Percentiles rank a stretch among this genome's conserved stretches.
phyloP scores from a whole-genome alignment of 768 basidiomycete genomes.

The Floccularia luteovirens region DNA sequence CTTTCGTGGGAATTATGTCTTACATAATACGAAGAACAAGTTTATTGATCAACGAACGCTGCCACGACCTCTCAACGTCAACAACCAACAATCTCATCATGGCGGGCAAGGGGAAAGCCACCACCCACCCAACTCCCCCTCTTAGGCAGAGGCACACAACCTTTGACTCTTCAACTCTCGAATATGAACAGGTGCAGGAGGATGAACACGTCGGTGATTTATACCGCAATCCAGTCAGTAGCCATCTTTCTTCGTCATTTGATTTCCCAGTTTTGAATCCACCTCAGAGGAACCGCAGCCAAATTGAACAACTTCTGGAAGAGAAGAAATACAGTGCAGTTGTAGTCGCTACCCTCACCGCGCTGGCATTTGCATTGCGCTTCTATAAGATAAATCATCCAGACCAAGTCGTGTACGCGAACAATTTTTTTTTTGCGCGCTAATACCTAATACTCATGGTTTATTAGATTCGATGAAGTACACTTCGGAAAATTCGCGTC shows the following conservation, averaged over 20 bases:
- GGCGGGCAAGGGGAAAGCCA: conserved; percentile 20
- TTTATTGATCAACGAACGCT: too few relatives aligned
- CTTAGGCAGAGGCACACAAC: conserved; percentile 12
- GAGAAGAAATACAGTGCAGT: conserved; percentile 53
- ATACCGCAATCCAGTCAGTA: conserved; percentile 41
- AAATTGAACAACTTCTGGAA: conserved; percentile 55
- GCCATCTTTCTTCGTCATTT: neutral
- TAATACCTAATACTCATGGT: neutral
- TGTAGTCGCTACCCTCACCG: conserved; percentile 59
- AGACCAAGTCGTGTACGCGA: conserved; percentile 85
- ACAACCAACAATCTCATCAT: conserved; percentile 12
- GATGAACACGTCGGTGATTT: conserved; percentile 46
- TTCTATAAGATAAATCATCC: conserved; percentile 95
- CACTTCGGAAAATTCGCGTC: conserved; percentile 98
- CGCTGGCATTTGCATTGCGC: conserved; percentile 73
- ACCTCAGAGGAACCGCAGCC: conserved; percentile 45
- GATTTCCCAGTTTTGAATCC: neutral
- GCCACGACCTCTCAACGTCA: conserved; percentile 6
- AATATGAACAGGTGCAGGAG: conserved; percentile 29
- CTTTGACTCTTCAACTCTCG: conserved; percentile 11
- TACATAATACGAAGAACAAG: too few relatives aligned
- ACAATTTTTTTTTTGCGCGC: conserved; percentile 1
- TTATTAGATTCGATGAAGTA: conserved; percentile 86
- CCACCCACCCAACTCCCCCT: too few relatives aligned
- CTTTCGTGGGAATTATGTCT: conserved; percentile 2